A percentile compares a stretch with the other conserved stretches of the same genome.
These are phyloP conservation scores for Lasiosphaeris hirsuta DNA, from an alignment of 495 filamentous ascomycete genomes.

Conservation along the genomic window DNA sequence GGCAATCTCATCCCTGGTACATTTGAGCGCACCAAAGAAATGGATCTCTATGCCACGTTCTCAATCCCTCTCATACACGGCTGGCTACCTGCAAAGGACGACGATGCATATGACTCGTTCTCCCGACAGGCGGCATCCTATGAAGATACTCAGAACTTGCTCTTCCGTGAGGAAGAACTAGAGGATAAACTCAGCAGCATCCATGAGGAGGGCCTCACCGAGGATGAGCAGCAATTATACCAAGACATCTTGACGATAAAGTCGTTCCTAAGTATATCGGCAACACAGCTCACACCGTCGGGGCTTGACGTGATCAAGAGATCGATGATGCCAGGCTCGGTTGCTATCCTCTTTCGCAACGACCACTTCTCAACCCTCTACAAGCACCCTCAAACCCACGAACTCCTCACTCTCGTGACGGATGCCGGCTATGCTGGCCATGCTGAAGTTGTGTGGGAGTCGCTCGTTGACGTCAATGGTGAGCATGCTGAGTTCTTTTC, in stretches of 20 bases:
- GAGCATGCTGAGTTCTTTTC: slow-evolving; percentile 77
- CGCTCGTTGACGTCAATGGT: slow-evolving; percentile 83
- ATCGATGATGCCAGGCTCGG: slow-evolving; percentile 63
- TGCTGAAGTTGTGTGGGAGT: slow-evolving; percentile 95
- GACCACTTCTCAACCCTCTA: slow-evolving; percentile 95
- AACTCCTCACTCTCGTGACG: slow-evolving; percentile 79
- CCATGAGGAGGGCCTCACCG: slow-evolving; percentile 41
- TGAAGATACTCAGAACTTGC: slow-evolving; percentile 84
- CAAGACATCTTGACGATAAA: slow-evolving; percentile 80
- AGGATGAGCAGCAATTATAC: slow-evolving; percentile 69
- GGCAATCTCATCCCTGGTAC: slow-evolving; percentile 56
- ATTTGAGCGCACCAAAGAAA: slow-evolving; percentile 80
- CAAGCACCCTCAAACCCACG: slow-evolving; percentile 65
- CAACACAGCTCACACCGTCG: slow-evolving; percentile 81
- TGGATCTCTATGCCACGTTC: slow-evolving; percentile 84
- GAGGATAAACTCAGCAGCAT: slow-evolving; percentile 68
- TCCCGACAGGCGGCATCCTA: slow-evolving; percentile 71
- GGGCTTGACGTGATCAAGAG: slow-evolving; percentile 70
- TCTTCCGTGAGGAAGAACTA: slow-evolving; percentile 83
- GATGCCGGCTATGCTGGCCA: slow-evolving; percentile 86
- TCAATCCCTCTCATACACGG: slow-evolving; percentile 87
- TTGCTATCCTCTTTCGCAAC: slow-evolving; percentile 91
- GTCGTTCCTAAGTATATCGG: slow-evolving; percentile 69
- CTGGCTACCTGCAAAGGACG: slow-evolving; percentile 71
- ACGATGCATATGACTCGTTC: slow-evolving; percentile 62